Conservation (phyloP, 23 red algal genomes). For the Cyanidioschyzon merolae region DNA sequence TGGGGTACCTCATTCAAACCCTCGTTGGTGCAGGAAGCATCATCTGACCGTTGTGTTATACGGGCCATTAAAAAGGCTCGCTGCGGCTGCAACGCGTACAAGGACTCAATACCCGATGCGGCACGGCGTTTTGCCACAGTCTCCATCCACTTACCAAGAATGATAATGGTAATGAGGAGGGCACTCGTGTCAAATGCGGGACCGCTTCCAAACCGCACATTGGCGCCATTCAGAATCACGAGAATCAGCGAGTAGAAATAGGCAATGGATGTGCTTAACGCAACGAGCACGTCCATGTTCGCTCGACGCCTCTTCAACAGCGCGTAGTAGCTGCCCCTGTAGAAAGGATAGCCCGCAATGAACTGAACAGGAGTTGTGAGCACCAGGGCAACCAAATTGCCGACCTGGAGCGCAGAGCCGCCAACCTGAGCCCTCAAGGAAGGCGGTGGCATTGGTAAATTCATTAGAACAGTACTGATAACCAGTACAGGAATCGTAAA, state of each 20-base stretch:
- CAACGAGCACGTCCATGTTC: slow-evolving; percentile 93
- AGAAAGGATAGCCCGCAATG: slow-evolving; percentile 66
- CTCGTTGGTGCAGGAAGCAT: not conserved
- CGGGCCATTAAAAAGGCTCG: not conserved
- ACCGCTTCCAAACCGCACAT: slow-evolving; percentile 7
- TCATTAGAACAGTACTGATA: slow-evolving; percentile 23
- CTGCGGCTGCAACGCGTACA: slow-evolving; percentile 36
- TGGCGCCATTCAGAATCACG: slow-evolving; percentile 28
- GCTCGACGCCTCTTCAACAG: slow-evolving; percentile 46
- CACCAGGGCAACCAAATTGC: slow-evolving; percentile 42
- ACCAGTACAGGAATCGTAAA: slow-evolving; percentile 58
- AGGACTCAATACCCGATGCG: slow-evolving; percentile 41
- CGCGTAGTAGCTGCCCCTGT: slow-evolving; percentile 74
- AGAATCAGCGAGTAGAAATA: slow-evolving; percentile 65
- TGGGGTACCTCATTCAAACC: not conserved
- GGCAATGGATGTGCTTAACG: slow-evolving; percentile 66
- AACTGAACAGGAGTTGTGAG: slow-evolving; percentile 79
- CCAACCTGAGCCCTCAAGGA: slow-evolving; percentile 11
- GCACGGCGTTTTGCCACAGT: slow-evolving; percentile 62
- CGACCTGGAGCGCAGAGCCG: not conserved
- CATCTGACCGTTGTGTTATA: not conserved
- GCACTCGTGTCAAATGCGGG: slow-evolving; percentile 41
- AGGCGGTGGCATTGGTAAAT: slow-evolving; percentile 14
- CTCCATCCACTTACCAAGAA: slow-evolving; percentile 88
- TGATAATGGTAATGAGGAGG: slow-evolving; percentile 85